Base-by-base conservation (phyloP, 106 monocot species). In the Dendrobium nobile region DNA sequence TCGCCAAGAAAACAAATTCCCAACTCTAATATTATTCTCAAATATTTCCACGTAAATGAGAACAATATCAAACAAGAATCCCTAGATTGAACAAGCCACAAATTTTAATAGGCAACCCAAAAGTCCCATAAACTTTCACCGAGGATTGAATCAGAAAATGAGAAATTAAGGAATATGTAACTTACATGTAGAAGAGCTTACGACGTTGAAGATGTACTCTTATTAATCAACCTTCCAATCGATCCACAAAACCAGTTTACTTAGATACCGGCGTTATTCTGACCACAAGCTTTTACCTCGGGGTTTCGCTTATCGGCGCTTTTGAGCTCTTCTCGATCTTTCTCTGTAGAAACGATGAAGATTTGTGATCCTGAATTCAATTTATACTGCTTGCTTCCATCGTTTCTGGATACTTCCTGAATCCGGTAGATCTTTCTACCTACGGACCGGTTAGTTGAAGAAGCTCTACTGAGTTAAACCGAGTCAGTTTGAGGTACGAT, bases 181-280 rank as follows among this genome's bases (percentile, higher is more conserved):
- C 64, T 24, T 24, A 64, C 64, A 9, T 5, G 19, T 58, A 20
- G 58, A 58, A 58, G 17, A 58, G 58, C 20, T 0, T 20, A 18
- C 58, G 20, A 58, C 17, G n/a, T 8, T 64, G n/a, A 64, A 22
- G n/a, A 64, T 24, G 24, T 24, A 64, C 22, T 6, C 7, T 7
- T 24, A 22, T 7, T 24, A 22, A 24, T 13, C n/a, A 24, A 64
- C 64, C 22, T 19, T 24, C 5, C 64, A n/a, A 24, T 9, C 64
- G 24, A 64, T 64, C 64, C n/a, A 64, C 64, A 24, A 24, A 22
- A 24, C 51, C 20, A 24, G 20, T 7, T 64, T 9, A 64, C n/a
- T 64, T 64, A 4, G 64, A 64, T 64, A 64, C 64, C 64, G 24
- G 64, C 64, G n/a, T 64, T n/a, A 64, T 24, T 64, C 64, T 64